Percentiles rank a stretch among this genome's conserved stretches.
Evolutionary conservation across 176 grass and related monocot genomes (phyloP).

Genomic region (Phragmites australis): DNA sequence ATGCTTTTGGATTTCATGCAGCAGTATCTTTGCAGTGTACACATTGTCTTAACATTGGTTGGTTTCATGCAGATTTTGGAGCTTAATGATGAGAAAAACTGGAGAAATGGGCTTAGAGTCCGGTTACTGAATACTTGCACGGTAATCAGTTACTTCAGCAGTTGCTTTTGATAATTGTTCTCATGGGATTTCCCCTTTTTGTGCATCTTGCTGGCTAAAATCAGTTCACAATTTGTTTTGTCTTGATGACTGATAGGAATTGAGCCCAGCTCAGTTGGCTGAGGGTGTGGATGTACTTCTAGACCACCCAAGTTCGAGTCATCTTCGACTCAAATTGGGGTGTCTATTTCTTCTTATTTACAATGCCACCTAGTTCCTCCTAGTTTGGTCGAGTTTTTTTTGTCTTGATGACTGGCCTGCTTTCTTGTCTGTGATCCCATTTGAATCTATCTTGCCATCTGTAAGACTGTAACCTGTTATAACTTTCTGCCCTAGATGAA

Average conservation of each 20-base stretch:
- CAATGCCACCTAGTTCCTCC: no score
- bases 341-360: no score
- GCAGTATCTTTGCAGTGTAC: background rate
- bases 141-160: slow-evolving; percentile 36
- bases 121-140: slow-evolving; percentile 55
- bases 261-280: no score
- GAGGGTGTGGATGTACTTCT: no score
- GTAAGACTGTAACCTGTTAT: background rate
- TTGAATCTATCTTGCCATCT: background rate
- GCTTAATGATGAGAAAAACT: slow-evolving; percentile 70
- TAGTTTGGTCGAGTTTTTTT: no score
- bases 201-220: background rate
- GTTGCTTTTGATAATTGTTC: background rate
- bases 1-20: slow-evolving; percentile 31
- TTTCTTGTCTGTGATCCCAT: background rate
- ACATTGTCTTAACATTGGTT: slow-evolving; percentile 6
- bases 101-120: slow-evolving; percentile 71
- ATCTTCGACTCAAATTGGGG: no score
- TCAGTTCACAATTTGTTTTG: background rate
- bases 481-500: slow-evolving; percentile 4
- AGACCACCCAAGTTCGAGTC: no score
- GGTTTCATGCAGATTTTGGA: slow-evolving; percentile 53
- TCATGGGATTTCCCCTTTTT: background rate
- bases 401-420: background rate
- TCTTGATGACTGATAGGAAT: no score